Conservation (phyloP, 1,139 yeast species). For the Meyerozyma athensensis region DNA sequence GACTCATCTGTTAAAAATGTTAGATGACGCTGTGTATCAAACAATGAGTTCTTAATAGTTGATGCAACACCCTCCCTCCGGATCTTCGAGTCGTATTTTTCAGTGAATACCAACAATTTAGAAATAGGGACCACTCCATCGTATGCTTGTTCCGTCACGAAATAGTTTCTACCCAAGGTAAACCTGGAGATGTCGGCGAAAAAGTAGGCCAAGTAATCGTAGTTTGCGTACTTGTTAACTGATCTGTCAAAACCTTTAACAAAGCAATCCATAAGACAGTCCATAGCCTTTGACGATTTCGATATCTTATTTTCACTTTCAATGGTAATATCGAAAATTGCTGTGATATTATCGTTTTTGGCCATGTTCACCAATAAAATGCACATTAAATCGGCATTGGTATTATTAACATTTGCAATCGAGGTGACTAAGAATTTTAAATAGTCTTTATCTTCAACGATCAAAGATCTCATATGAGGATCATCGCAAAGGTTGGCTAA, state of each 20-base stretch:
- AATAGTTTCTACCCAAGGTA: slow-evolving; percentile 68
- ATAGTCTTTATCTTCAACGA: slow-evolving; percentile 62
- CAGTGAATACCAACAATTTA: slow-evolving; percentile 79
- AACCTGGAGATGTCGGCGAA: slow-evolving; percentile 85
- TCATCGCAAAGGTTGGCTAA: slow-evolving; percentile 81
- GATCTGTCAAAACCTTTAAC: slow-evolving; percentile 78
- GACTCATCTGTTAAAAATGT: slow-evolving; percentile 54
- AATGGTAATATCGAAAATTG: slow-evolving; percentile 47
- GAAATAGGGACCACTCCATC: slow-evolving; percentile 79
- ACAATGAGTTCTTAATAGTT: slow-evolving; percentile 83
- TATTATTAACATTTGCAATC: slow-evolving; percentile 52
- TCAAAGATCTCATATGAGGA: slow-evolving; percentile 51
- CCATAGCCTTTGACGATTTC: slow-evolving; percentile 60
- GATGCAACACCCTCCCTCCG: slow-evolving; percentile 94
- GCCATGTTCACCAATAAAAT: slow-evolving; percentile 83
- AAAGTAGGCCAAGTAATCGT: slow-evolving; percentile 79
- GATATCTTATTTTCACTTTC: slow-evolving; percentile 37
- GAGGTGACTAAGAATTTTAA: slow-evolving; percentile 50
- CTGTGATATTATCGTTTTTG: slow-evolving; percentile 62
- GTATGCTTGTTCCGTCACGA: slow-evolving; percentile 63
- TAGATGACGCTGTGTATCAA: slow-evolving; percentile 70
- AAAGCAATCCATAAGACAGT: slow-evolving; percentile 84
- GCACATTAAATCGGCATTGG: slow-evolving; percentile 77
- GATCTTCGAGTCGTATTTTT: slow-evolving; percentile 66
- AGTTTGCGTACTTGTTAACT: slow-evolving; percentile 68